These are phyloP conservation scores for Vigna angularis DNA, from an alignment of 306 rosid species.

Conservation along the genomic window DNA sequence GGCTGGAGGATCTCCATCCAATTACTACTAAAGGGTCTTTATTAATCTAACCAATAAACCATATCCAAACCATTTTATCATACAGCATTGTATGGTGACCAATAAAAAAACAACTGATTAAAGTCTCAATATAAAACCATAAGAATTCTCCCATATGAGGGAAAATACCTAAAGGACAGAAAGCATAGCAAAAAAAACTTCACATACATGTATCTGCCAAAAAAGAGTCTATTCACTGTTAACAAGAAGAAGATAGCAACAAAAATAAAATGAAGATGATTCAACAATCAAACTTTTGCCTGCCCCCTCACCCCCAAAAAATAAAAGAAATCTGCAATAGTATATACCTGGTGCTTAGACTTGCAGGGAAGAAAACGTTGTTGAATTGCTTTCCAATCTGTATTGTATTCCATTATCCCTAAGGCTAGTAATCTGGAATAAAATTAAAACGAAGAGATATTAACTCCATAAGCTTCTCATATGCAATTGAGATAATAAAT, in stretches of 20 bases:
- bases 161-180: slow-evolving; percentile 22
- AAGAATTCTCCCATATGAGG: slow-evolving; percentile 17
- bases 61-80: slow-evolving; percentile 14
- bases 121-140: neutral
- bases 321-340: slow-evolving; percentile 27
- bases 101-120: slow-evolving; percentile 1
- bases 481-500: slow-evolving; percentile 19
- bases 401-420: slow-evolving; percentile 90
- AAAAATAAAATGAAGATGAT: slow-evolving; percentile 17
- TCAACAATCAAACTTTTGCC: slow-evolving; percentile 26
- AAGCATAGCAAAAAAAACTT: slow-evolving; percentile 2
- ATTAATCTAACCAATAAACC: slow-evolving; percentile 3
- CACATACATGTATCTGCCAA: slow-evolving; percentile 3
- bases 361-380: slow-evolving; percentile 96
- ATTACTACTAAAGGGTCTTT: neutral
- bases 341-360: slow-evolving; percentile 82
- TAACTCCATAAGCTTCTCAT: slow-evolving; percentile 26
- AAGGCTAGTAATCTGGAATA: slow-evolving; percentile 79
- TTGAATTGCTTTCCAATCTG: slow-evolving; percentile 95
- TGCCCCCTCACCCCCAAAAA: neutral
- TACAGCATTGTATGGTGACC: neutral
- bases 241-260: slow-evolving; percentile 10
- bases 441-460: slow-evolving; percentile 36
- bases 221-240: neutral
- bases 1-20: slow-evolving; percentile 1